Percentiles rank a stretch among this genome's conserved stretches.
Evolutionary conservation across 371 early-diverging fungal genomes (phyloP).

Genomic region (Mortierella sp.): DNA sequence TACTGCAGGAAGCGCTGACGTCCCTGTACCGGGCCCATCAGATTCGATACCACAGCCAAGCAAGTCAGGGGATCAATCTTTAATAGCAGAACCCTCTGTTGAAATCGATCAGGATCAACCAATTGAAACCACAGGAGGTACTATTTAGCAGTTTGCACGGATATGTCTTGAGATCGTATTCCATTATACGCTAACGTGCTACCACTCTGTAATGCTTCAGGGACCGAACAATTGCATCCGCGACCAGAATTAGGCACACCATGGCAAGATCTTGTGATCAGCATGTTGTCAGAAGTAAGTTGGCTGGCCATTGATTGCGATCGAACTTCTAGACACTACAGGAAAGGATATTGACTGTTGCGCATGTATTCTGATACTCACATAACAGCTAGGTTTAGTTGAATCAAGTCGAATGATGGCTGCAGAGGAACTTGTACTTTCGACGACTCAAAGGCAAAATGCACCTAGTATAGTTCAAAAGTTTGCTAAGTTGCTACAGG

Average conservation of each 20-base stretch:
- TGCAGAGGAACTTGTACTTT: constrained; percentile 48
- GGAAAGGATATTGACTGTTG: no score
- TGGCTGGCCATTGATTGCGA: neutral
- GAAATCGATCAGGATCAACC: neutral
- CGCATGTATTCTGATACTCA: no score
- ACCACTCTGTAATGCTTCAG: neutral
- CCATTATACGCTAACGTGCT: constrained; percentile 1
- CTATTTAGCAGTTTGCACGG: neutral
- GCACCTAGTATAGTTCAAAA: constrained; percentile 42
- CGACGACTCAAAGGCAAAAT: constrained; percentile 19
- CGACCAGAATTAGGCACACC: constrained; percentile 1
- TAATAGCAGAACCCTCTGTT: neutral
- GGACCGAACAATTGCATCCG: constrained; percentile 7
- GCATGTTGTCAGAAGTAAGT: constrained; percentile 45
- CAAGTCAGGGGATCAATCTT: neutral
- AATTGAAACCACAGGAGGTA: neutral
- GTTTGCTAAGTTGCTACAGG: constrained; percentile 39
- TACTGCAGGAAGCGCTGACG: neutral
- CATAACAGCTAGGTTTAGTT: constrained; percentile 32
- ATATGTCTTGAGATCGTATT: neutral
- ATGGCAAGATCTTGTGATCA: constrained; percentile 46
- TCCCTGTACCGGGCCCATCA: neutral
- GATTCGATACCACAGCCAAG: neutral
- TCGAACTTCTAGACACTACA: neutral
- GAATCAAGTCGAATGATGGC: constrained; percentile 54